Conservation (phyloP, 2,329 filamentous ascomycete genomes). For the Elsinoe fawcettii region DNA sequence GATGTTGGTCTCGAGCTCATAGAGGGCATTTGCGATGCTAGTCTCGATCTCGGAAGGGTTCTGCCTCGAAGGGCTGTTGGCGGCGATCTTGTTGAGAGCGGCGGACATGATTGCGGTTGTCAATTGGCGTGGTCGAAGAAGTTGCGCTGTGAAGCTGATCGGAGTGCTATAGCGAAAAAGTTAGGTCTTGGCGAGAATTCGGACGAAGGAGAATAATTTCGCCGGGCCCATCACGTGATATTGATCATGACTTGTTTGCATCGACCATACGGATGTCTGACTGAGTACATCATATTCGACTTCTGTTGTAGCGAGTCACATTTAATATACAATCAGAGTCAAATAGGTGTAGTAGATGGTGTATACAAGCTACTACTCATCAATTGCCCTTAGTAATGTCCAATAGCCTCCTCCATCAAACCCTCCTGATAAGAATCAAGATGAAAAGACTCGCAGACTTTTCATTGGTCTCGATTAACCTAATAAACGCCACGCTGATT, state of each 20-base stretch:
- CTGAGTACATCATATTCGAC: no score
- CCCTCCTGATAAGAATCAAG: background rate
- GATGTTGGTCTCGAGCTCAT: constrained; percentile 99
- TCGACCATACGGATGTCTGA: no score
- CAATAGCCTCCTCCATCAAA: background rate
- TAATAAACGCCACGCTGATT: constrained; percentile 9
- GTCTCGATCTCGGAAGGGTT: constrained; percentile 97
- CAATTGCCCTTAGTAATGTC: constrained; percentile 5
- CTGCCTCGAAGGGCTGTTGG: constrained; percentile 91
- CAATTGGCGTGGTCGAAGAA: background rate
- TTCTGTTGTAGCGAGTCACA: no score
- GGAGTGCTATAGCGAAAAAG: background rate
- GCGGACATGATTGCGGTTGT: constrained; percentile 52
- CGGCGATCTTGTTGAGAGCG: constrained; percentile 94
- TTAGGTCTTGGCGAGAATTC: constrained; percentile 7
- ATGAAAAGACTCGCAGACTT: constrained; percentile 11
- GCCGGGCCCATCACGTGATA: background rate
- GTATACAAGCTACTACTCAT: background rate
- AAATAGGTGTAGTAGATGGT: background rate
- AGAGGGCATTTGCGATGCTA: constrained; percentile 92
- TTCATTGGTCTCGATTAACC: constrained; percentile 1
- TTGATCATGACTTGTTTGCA: background rate
- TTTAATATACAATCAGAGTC: background rate
- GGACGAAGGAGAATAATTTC: constrained; percentile 9
- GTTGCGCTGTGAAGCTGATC: background rate